Percentiles rank a stretch among this genome's conserved stretches.
phyloP scores from a whole-genome alignment of 1,284 basidiomycete species.

The Heterobasidion occidentale region DNA sequence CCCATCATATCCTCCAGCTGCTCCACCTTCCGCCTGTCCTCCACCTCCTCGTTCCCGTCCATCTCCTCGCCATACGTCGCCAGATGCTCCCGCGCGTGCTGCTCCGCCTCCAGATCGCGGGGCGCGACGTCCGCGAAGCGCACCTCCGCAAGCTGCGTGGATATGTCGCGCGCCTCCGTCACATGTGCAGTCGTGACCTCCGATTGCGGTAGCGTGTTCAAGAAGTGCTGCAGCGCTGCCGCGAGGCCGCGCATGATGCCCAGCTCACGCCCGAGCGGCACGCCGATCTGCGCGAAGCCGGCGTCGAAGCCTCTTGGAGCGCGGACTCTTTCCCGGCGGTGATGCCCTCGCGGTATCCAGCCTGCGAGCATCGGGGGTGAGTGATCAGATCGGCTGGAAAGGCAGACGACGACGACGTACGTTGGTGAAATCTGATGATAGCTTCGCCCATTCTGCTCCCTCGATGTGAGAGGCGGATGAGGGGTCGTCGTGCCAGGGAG shows the following conservation, averaged over 20 bases:
- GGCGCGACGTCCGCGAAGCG: slow-evolving; percentile 62
- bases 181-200: not conserved
- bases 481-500: slow-evolving; percentile 47
- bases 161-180: slow-evolving; percentile 43
- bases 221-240: slow-evolving; percentile 49
- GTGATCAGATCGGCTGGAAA: not conserved
- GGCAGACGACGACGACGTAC: slow-evolving; percentile 25
- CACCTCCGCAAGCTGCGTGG: slow-evolving; percentile 43
- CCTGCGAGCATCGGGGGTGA: slow-evolving; percentile 33
- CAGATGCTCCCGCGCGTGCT: slow-evolving; percentile 60
- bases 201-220: slow-evolving; percentile 20
- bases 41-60: slow-evolving; percentile 32
- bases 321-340: slow-evolving; percentile 76
- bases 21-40: slow-evolving; percentile 41
- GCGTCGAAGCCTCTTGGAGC: slow-evolving; percentile 74
- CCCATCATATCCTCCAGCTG: slow-evolving; percentile 47
- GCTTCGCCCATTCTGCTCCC: slow-evolving; percentile 56
- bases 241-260: slow-evolving; percentile 64
- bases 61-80: slow-evolving; percentile 25
- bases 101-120: slow-evolving; percentile 63
- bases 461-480: slow-evolving; percentile 13
- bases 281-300: slow-evolving; percentile 67
- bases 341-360: slow-evolving; percentile 84
- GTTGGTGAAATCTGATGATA: slow-evolving; percentile 60
- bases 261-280: slow-evolving; percentile 64